These are phyloP conservation scores for Anethum foeniculum DNA, from an alignment of 140 eudicot genomes.

Conservation along the genomic window DNA sequence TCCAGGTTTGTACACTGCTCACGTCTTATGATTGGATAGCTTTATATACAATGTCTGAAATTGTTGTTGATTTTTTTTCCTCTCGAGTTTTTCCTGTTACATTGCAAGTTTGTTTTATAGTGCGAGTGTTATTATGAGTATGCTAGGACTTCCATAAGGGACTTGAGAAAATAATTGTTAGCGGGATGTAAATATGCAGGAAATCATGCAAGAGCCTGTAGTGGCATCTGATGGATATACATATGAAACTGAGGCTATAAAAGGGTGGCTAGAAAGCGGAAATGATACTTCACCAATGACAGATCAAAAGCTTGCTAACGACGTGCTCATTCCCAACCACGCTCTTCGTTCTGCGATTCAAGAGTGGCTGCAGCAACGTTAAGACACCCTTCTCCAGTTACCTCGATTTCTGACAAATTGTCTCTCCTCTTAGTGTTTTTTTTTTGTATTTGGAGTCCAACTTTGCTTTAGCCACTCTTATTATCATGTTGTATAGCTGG, in stretches of 20 bases:
- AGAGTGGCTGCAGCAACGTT: constrained; percentile 73
- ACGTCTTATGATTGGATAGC: neutral
- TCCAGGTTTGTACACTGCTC: constrained; percentile 51
- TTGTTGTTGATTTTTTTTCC: neutral
- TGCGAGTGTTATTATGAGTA: neutral
- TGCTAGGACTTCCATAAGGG: neutral
- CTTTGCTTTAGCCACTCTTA: neutral
- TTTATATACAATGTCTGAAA: neutral
- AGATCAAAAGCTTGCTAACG: constrained; percentile 50
- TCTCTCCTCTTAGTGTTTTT: neutral
- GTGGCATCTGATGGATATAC: constrained; percentile 93
- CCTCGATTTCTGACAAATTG: neutral
- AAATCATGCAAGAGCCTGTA: constrained; percentile 85
- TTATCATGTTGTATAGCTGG: neutral
- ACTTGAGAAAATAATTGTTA: neutral
- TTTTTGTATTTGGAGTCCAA: neutral
- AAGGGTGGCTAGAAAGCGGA: constrained; percentile 87
- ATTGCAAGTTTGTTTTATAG: neutral
- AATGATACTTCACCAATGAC: constrained; percentile 91
- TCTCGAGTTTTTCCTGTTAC: neutral
- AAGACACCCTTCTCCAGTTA: constrained; percentile 9
- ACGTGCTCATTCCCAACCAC: constrained; percentile 53
- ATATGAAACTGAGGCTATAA: constrained; percentile 78
- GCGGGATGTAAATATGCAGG: constrained; percentile 35
- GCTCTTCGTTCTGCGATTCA: constrained; percentile 87